Percentiles rank a stretch among this genome's conserved stretches.
Evolutionary conservation across 352 stramenopile genomes (phyloP).

Genomic region (Pythium chondricola): DNA sequence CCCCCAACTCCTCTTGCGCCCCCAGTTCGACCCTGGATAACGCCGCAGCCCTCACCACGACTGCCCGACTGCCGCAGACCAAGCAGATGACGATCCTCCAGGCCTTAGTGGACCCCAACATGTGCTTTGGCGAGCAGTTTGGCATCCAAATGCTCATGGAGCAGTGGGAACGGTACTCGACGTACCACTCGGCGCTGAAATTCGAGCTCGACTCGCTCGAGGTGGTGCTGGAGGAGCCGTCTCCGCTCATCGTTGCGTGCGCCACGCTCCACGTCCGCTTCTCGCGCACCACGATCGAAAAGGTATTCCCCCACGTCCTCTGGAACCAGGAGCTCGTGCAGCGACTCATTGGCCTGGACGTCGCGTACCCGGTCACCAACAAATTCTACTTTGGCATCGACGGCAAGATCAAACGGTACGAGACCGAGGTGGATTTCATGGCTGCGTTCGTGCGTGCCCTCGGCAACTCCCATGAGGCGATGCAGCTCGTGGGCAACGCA

Average conservation of each 20-base stretch:
- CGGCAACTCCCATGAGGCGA: slow-evolving; percentile 11
- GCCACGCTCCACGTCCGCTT: slow-evolving; percentile 13
- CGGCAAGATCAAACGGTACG: slow-evolving; percentile 18
- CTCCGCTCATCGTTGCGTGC: slow-evolving; percentile 5
- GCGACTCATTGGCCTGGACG: slow-evolving; percentile 27
- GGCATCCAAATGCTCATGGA: slow-evolving; percentile 32
- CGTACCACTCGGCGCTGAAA: slow-evolving; percentile 33
- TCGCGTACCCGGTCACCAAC: slow-evolving; percentile 18
- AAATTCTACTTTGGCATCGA: slow-evolving; percentile 24
- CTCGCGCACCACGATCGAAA: slow-evolving; percentile 17
- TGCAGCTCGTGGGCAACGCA: slow-evolving; percentile 11
- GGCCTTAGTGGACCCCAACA: slow-evolving; percentile 27
- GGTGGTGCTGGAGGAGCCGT: slow-evolving; percentile 11
- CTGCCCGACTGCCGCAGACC: slow-evolving; percentile 2
- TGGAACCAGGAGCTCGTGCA: slow-evolving; percentile 30
- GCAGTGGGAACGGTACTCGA: slow-evolving; percentile 57
- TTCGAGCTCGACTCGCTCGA: slow-evolving; percentile 40
- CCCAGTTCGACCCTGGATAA: too few species aligned
- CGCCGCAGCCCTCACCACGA: too few species aligned
- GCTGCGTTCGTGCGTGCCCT: slow-evolving; percentile 15
- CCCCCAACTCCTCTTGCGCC: too few species aligned
- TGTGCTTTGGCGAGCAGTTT: slow-evolving; percentile 38
- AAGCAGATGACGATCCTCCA: slow-evolving; percentile 34
- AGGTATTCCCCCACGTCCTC: slow-evolving; percentile 32
- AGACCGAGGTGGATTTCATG: slow-evolving; percentile 21